These are phyloP conservation scores for Cubamyces sp. DNA, from an alignment of 768 basidiomycete genomes.

Conservation along the genomic window DNA sequence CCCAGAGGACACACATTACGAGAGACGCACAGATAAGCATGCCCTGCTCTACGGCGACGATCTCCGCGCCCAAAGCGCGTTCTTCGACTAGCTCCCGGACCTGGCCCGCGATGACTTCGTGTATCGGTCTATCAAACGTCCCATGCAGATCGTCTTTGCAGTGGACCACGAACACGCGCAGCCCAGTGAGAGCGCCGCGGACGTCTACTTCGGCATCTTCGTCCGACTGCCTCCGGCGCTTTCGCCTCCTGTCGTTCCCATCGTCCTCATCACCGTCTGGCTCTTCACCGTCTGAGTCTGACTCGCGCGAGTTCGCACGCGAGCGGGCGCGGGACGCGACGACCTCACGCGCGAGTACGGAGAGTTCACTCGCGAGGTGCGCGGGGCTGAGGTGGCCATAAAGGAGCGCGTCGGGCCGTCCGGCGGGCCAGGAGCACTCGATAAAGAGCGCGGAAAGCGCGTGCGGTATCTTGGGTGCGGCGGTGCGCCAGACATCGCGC, in stretches of 20 bases:
- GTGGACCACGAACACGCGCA: slow-evolving; percentile 81
- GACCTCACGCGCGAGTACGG: slow-evolving; percentile 69
- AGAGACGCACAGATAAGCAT: slow-evolving; percentile 66
- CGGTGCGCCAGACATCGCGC: slow-evolving; percentile 76
- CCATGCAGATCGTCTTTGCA: slow-evolving; percentile 78
- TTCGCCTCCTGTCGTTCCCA: slow-evolving; percentile 40
- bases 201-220: slow-evolving; percentile 44
- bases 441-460: slow-evolving; percentile 83
- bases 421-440: slow-evolving; percentile 89
- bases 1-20: too few species aligned
- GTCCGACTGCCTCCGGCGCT: slow-evolving; percentile 39
- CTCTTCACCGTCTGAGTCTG: not conserved
- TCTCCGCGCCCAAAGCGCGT: slow-evolving; percentile 68
- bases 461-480: slow-evolving; percentile 75
- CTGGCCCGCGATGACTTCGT: slow-evolving; percentile 74
- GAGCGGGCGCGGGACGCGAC: slow-evolving; percentile 44
- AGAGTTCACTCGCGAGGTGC: slow-evolving; percentile 77
- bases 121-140: slow-evolving; percentile 52
- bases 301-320: not conserved
- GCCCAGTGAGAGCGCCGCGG: slow-evolving; percentile 55
- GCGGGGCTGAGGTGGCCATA: slow-evolving; percentile 89
- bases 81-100: slow-evolving; percentile 63
- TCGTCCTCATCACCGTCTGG: not conserved
- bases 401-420: slow-evolving; percentile 65
- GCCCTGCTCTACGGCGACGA: slow-evolving; percentile 77